Evolutionary conservation across 805 yeast species (phyloP), one percentile per base, ranked within the genome.

Genomic region (Tetrapisispora arboricola): DNA sequence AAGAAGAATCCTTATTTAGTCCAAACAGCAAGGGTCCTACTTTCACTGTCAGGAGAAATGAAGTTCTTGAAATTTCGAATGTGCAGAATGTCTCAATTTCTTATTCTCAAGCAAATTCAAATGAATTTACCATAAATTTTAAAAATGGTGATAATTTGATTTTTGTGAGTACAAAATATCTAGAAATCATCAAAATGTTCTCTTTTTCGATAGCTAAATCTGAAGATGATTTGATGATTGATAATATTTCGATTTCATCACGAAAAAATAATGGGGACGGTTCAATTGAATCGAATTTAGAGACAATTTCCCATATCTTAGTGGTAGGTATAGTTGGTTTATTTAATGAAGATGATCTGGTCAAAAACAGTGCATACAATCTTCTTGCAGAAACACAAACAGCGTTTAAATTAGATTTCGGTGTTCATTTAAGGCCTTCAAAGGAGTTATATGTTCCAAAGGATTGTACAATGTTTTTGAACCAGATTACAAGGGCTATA

Each of bases 311-410:
- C 2, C 72, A 77, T 39, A 57, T 85, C 31, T 63, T 81, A 38
- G 75, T 82, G 46, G 73, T 82, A 22, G 75, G 75, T 11, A 72
- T 84, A 47, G 73, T 81, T 11, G 90, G 90, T 1, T 60, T 86
- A 34, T 64, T 83, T n/a, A 73, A 78, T 7, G 65, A 70, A 4
- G 68, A 75, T 41, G 74, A 70, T 21, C 75, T 72, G 1, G 76
- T 84, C 2, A 70, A 86, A 49, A 66, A 72, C 11, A 69, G 84
- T 7, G 75, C 92, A 0, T 80, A 79, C 45, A 66, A 72, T 27
- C 63, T 86, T 7, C 63, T 84, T 45, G 74, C 81, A 1, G 73
- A 82, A 0, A 61, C 83, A 25, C 75, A 78, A n/a, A 62, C 67
- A 2, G 70, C 78, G 17, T 81, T 78, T 56, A 67, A 72, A 12